Conservation (phyloP, 1,284 basidiomycete species). For the Rhodotorula sp. region DNA sequence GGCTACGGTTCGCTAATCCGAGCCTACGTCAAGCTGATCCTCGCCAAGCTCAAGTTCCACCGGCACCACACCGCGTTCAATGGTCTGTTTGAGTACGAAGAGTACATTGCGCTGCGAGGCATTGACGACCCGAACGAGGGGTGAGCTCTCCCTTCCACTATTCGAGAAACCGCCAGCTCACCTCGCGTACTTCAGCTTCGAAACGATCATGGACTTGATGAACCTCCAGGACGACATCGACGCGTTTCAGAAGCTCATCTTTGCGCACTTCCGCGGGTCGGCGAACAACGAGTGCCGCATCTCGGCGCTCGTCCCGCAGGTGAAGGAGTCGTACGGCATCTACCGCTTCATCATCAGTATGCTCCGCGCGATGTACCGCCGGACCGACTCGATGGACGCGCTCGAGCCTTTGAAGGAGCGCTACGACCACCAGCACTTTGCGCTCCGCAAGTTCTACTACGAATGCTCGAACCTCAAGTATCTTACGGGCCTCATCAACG, state of each 20-base stretch:
- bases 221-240: conserved; percentile 94
- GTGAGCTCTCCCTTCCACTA: conserved; percentile 56
- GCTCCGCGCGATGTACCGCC: conserved; percentile 89
- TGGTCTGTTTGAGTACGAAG: conserved; percentile 94
- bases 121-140: conserved; percentile 98
- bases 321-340: conserved; percentile 96
- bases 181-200: conserved; percentile 65
- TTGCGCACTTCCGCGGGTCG: conserved; percentile 85
- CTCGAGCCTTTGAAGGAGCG: conserved; percentile 81
- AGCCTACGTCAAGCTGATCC: conserved; percentile 89
- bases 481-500: conserved; percentile 90
- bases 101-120: conserved; percentile 91
- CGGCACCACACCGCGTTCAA: conserved; percentile 92
- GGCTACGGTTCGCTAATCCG: conserved; percentile 89
- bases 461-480: conserved; percentile 97
- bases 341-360: conserved; percentile 97
- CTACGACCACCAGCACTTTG: conserved; percentile 84
- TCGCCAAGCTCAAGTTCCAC: conserved; percentile 94
- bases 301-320: conserved; percentile 85
- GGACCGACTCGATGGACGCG: conserved; percentile 82
- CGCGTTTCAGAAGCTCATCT: conserved; percentile 93
- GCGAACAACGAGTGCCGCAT: conserved; percentile 94
- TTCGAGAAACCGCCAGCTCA: background rate
- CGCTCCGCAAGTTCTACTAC: conserved; percentile 92
- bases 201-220: conserved; percentile 95